Evolutionary conservation across 73 alveolate species (phyloP).

Genomic region (Loxodes magnus): DNA sequence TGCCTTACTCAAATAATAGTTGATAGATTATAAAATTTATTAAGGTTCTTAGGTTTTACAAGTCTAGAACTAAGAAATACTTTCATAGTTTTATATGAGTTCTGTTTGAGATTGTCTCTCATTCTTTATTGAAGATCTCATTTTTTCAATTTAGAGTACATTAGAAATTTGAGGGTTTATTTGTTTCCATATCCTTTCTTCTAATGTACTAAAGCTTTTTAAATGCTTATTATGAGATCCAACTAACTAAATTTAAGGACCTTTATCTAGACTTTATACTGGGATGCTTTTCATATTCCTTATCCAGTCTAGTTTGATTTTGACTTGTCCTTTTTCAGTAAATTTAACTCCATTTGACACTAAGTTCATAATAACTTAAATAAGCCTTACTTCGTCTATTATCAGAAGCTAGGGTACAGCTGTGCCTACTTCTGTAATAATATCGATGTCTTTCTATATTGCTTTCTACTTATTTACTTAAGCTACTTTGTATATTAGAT

Average conservation of each 20-base stretch:
- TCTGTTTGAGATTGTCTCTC: not conserved
- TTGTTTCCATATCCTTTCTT: not conserved
- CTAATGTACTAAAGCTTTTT: not conserved
- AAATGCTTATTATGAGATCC: not conserved
- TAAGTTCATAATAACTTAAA: constrained; percentile 26
- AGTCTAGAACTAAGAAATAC: not conserved
- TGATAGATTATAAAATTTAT: too few species aligned
- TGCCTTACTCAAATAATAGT: too few species aligned
- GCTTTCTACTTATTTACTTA: not conserved
- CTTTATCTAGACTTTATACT: not conserved
- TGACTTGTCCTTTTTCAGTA: constrained; percentile 26
- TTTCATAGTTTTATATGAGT: not conserved
- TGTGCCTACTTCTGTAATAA: constrained; percentile 4
- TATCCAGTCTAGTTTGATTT: constrained; percentile 1
- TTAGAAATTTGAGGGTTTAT: not conserved
- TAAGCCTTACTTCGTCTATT: constrained; percentile 19
- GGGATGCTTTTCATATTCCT: not conserved
- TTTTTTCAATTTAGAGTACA: too few species aligned
- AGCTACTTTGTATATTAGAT: constrained; percentile 3
- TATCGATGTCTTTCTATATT: constrained; percentile 4
- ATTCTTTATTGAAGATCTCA: not conserved
- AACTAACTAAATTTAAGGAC: not conserved
- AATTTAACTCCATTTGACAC: constrained; percentile 34
- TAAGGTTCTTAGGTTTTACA: too few species aligned
- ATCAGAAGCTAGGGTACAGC: constrained; percentile 2